Evolutionary conservation across 768 basidiomycete species (phyloP), one percentile per base, ranked within the genome.

Genomic region (Suillus spraguei): DNA sequence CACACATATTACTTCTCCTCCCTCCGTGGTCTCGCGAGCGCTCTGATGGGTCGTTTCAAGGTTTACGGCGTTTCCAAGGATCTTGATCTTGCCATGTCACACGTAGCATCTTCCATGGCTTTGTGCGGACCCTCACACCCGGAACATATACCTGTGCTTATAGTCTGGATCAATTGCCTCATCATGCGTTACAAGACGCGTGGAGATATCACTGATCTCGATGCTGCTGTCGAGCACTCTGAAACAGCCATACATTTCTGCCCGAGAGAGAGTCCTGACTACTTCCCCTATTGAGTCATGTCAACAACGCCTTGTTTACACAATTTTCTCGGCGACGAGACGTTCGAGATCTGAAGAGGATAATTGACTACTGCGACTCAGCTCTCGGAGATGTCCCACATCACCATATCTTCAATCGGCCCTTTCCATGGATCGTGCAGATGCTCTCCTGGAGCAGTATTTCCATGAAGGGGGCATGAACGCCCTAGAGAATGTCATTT

Each of bases 311-410:
- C 20, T 35, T 46, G 3, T 60, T 3, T 1, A 38, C 62, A 2
- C 64, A 56, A 36, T 66, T 67, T 33, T 33, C 54, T 7, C 63
- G 28, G n/a, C 56, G 55, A 2, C 62, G 61, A 46, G 53, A 62
- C 35, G 50, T 61, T 10, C 69, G 63, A 16, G 72, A 74, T 14
- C 64, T 63, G 22, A 65, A 65, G 58, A 58, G 24, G 38, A 47
- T 72, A 55, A 59, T 74, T 11, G 63, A 62, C 46, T 60, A 65
- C 50, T 74, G 72, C 33, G 67, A 74, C 64, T 63, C 52, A 52
- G 64, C 63, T 5, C 55, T 72, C 33, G 54, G 8, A 50, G 65
- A 53, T 24, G 17, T 47, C 13, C 55, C 36, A 10, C 53, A 59
- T 13, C 41, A 46, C 33, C 42, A 62, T 1, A 24, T 59, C 8